Evolutionary conservation across 176 grass and related monocot species (phyloP), one percentile per base, ranked within the genome.

Genomic region (Musa schizocarpa): DNA sequence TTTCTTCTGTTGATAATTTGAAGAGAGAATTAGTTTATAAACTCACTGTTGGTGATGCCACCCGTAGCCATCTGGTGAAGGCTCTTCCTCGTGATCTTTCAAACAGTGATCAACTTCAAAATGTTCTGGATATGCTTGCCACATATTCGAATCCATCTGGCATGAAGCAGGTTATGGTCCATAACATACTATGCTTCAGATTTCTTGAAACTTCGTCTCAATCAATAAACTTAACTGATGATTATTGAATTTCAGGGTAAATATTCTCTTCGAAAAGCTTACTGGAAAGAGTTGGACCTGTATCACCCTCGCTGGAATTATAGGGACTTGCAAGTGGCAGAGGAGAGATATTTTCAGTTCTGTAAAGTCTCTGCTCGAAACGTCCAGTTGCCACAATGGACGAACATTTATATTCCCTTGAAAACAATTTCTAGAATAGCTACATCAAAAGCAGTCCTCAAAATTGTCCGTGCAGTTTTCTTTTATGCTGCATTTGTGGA

Each of bases 271-370:
- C 80, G 76, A 71, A 82, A 87, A 83, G 58, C 89, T 78, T 91
- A 85, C 81, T 99, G 96, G 96, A 95, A 87, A 78, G 91, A 99
- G 69, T 81, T 99, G 53, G 96, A 99, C 43, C 81, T 99, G 79
- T 99, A 99, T 89, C 91, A 99, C 14, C 91, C 91, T 29, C 91
- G 91, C 53, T 99, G 96, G 91, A 99, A 89, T 88, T 99, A 86
- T 20, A 79, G 91, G 65, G 96, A 99, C 64, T 71, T 99, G 81
- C 96, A 99, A 84, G 80, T 87, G 21, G 91, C 96, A 2, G 96
- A 99, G 78, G 96, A 99, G 76, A 99, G 96, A 99, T 99, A 92
- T 73, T 88, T 95, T 53, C 91, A 80, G 59, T 99, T 95, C 82
- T 95, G 91, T 79, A 88, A 95, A 87, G 63, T 78, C 68, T 95